Conservation (phyloP, 306 rosid species). For the Cicer judaicum region DNA sequence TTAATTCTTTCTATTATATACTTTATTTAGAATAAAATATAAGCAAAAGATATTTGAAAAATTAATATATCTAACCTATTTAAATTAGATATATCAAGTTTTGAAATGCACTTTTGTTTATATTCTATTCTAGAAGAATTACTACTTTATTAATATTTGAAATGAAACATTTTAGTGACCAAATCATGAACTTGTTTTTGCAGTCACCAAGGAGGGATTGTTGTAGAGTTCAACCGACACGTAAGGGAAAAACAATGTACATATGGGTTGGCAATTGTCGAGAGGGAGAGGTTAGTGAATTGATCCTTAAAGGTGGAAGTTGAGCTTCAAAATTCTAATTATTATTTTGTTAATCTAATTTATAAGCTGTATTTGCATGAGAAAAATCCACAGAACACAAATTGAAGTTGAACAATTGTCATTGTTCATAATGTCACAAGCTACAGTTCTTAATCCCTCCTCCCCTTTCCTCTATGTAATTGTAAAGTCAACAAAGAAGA, state of each 20-base stretch:
- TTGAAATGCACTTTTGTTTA: no score
- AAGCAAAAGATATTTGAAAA: no score
- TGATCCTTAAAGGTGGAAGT: conserved; percentile 36
- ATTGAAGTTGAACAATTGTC: conserved; percentile 28
- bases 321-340: conserved; percentile 33
- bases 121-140: no score
- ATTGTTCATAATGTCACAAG: conserved; percentile 34
- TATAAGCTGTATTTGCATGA: conserved; percentile 34
- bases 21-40: no score
- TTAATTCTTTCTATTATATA: neutral
- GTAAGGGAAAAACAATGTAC: conserved; percentile 60
- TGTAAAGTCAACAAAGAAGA: conserved; percentile 44
- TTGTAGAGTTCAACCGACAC: conserved; percentile 73
- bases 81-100: no score
- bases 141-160: conserved; percentile 13
- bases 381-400: conserved; percentile 40
- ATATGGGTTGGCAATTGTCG: conserved; percentile 72
- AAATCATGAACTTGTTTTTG: conserved; percentile 45
- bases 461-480: conserved; percentile 27
- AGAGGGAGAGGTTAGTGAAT: conserved; percentile 64
- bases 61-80: no score
- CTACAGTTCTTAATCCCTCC: neutral
- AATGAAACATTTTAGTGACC: conserved; percentile 25
- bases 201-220: conserved; percentile 96
- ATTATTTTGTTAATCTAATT: conserved; percentile 22